Evolutionary conservation across 2,329 filamentous ascomycete genomes (phyloP).

Genomic region (Ophiocordyceps camponoti-floridani): DNA sequence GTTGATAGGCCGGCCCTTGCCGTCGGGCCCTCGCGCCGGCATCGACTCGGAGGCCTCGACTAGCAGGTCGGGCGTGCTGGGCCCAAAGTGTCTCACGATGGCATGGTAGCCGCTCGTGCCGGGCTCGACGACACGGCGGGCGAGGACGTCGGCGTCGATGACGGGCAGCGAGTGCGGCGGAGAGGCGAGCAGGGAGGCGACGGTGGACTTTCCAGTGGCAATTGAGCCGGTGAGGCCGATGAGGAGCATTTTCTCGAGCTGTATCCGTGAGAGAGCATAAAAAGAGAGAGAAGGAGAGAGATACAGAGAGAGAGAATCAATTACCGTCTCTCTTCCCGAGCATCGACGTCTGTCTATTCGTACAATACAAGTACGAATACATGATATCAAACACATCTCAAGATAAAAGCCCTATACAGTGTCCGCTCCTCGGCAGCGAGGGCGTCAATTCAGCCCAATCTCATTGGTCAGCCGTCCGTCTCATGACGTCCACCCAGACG

Average conservation of each 20-base stretch:
- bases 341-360: too few relatives aligned
- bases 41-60: constrained; percentile 36
- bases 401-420: too few relatives aligned
- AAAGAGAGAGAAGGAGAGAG: not conserved
- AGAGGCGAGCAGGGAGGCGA: constrained; percentile 63
- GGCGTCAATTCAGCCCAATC: not conserved
- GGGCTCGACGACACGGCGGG: constrained; percentile 85
- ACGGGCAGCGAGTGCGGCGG: constrained; percentile 76
- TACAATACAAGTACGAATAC: too few relatives aligned
- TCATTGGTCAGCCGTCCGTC: too few relatives aligned
- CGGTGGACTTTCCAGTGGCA: constrained; percentile 94
- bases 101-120: constrained; percentile 69
- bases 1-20: constrained; percentile 61
- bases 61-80: constrained; percentile 73
- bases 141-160: constrained; percentile 84
- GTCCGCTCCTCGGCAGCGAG: not conserved
- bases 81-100: constrained; percentile 66
- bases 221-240: constrained; percentile 95
- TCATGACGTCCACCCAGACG: too few relatives aligned
- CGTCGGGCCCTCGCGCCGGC: constrained; percentile 33
- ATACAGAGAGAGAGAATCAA: not conserved
- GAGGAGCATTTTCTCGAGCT: constrained; percentile 38
- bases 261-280: not conserved
- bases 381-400: too few relatives aligned
- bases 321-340: not conserved